Conservation (phyloP, 129 eudicot species). For the Saussurea involucrata region DNA sequence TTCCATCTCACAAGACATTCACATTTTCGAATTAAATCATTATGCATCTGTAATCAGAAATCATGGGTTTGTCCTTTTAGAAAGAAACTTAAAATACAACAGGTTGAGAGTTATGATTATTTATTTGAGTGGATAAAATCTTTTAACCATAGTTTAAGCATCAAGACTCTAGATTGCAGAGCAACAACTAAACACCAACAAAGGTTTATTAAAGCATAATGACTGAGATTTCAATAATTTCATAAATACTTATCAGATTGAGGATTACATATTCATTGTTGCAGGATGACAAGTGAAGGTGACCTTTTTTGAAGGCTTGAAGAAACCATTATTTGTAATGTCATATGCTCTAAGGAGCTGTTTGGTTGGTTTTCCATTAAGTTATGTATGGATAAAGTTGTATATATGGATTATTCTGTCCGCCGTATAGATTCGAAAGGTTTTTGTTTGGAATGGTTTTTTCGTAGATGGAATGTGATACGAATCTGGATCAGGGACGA, state of each 20-base stretch:
- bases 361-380: too few relatives aligned
- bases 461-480: too few relatives aligned
- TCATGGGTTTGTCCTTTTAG: background rate
- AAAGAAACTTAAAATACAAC: background rate
- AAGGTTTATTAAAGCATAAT: background rate
- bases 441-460: too few relatives aligned
- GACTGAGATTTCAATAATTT: background rate
- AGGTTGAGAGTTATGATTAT: background rate
- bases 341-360: background rate
- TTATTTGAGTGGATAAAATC: background rate
- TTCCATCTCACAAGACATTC: background rate
- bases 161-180: background rate
- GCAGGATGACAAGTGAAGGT: background rate
- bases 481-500: too few relatives aligned
- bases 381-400: too few relatives aligned
- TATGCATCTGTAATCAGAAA: slow-evolving; percentile 3
- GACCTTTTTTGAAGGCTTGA: background rate
- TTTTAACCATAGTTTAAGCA: background rate
- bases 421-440: too few relatives aligned
- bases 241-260: background rate
- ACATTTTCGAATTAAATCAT: background rate
- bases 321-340: background rate
- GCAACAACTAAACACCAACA: background rate
- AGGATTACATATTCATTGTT: background rate
- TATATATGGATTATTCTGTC: too few relatives aligned